A percentile compares a stretch with the other conserved stretches of the same genome.
phyloP scores from a whole-genome alignment of 441 rosid genomes.

The Isatis lusitanica region DNA sequence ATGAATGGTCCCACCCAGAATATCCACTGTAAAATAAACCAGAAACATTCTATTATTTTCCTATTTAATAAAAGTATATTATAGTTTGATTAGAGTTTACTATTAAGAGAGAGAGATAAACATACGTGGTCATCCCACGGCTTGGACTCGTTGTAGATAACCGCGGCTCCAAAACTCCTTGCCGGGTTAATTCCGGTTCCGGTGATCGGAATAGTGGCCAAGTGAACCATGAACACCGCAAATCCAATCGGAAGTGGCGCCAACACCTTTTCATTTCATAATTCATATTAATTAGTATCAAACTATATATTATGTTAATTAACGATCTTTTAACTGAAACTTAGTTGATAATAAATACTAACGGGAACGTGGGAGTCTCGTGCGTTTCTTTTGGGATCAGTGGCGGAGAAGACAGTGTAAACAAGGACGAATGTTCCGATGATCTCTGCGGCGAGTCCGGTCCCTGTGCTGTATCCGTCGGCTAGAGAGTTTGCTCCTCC shows the following conservation, averaged over 20 bases:
- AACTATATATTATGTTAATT: neutral
- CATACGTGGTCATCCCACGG: conserved; percentile 40
- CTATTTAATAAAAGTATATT: too few species aligned
- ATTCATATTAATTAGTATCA: neutral
- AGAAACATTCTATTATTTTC: neutral
- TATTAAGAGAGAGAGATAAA: neutral
- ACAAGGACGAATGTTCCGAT: conserved; percentile 68
- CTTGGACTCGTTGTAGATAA: conserved; percentile 30
- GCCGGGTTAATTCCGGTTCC: conserved; percentile 36
- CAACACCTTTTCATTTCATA: conserved; percentile 28
- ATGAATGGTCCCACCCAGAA: conserved; percentile 75
- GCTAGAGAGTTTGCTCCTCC: conserved; percentile 59
- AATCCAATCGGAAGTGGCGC: conserved; percentile 41
- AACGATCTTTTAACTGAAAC: neutral
- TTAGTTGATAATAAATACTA: neutral
- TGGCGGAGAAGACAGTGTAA: conserved; percentile 65
- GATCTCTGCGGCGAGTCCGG: conserved; percentile 65
- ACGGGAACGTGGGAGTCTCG: conserved; percentile 69
- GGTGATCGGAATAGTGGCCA: conserved; percentile 40
- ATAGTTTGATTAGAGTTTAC: neutral
- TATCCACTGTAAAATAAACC: conserved; percentile 45
- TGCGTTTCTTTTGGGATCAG: conserved; percentile 65
- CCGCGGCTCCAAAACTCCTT: conserved; percentile 36
- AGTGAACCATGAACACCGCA: conserved; percentile 39
- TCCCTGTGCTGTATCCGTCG: conserved; percentile 56